Conservation (phyloP, 2,329 filamentous ascomycete species). For the Neurospora sp. region DNA sequence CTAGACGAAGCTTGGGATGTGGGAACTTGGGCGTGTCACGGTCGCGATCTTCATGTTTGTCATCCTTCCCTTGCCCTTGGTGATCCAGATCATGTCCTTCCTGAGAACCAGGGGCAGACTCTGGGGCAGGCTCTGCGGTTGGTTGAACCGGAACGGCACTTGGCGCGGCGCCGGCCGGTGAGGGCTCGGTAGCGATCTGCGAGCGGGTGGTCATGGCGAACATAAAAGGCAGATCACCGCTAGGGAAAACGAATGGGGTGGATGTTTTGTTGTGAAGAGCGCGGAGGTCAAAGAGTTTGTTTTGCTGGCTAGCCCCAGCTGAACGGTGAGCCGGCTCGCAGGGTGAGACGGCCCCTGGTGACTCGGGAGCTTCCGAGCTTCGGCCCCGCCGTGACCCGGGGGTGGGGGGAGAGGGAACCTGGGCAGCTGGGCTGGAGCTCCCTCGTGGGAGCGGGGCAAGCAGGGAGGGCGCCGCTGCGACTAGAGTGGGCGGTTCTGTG, state of each 20-base stretch:
- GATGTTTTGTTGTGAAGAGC: background rate
- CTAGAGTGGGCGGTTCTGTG: background rate
- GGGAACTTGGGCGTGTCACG: constrained; percentile 22
- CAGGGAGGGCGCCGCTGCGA: background rate
- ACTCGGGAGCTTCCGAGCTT: background rate
- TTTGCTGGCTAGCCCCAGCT: background rate
- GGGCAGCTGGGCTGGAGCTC: background rate
- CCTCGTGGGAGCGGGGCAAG: background rate
- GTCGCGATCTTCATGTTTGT: constrained; percentile 1
- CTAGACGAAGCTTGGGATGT: constrained; percentile 48
- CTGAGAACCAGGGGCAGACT: background rate
- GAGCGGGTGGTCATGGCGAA: constrained; percentile 21
- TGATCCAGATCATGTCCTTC: background rate
- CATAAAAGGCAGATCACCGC: background rate
- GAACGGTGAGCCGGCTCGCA: background rate
- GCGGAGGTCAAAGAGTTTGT: background rate
- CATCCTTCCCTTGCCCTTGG: background rate
- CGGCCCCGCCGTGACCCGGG: background rate
- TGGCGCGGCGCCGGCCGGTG: constrained; percentile 8
- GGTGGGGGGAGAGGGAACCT: background rate
- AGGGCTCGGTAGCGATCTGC: constrained; percentile 23
- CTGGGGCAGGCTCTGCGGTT: background rate
- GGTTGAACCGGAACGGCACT: background rate
- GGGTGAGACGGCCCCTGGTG: background rate
- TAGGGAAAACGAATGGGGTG: background rate